phyloP scores from a whole-genome alignment of 352 stramenopile genomes.

The Thraustotheca clavata region DNA sequence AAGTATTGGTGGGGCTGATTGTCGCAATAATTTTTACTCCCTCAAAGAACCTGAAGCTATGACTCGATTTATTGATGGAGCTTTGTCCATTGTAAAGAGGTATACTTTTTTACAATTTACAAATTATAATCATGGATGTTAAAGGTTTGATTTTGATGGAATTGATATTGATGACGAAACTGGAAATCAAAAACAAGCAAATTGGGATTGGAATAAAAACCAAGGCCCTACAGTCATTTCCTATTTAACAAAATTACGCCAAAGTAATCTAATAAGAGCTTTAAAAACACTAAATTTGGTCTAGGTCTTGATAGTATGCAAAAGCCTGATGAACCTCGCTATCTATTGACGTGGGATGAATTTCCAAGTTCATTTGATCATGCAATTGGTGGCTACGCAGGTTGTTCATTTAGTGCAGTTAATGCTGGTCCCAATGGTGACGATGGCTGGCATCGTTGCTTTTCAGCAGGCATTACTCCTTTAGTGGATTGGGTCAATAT shows the following conservation, averaged over 20 bases:
- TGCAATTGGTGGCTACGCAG: background rate
- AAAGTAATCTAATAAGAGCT: too few relatives aligned
- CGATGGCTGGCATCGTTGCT: constrained; percentile 34
- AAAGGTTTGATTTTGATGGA: constrained; percentile 60
- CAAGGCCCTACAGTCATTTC: background rate
- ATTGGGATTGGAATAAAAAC: constrained; percentile 4
- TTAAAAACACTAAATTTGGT: background rate
- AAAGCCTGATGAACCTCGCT: background rate
- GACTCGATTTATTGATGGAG: background rate
- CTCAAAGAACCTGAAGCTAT: background rate
- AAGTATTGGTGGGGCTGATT: background rate
- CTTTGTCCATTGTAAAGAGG: constrained; percentile 4
- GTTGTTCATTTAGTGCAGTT: background rate
- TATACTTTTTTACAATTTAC: background rate
- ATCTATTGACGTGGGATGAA: constrained; percentile 9
- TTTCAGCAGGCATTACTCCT: constrained; percentile 37
- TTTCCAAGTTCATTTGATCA: constrained; percentile 11
- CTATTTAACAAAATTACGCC: background rate
- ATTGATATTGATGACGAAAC: constrained; percentile 74
- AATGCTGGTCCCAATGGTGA: background rate
- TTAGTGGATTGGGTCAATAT: constrained; percentile 76
- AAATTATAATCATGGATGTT: background rate
- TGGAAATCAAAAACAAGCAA: constrained; percentile 23
- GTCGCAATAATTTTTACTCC: background rate
- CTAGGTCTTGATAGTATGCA: constrained; percentile 12